These are phyloP conservation scores for Pythium phragmitis DNA, from an alignment of 352 stramenopile genomes.

Conservation along the genomic window DNA sequence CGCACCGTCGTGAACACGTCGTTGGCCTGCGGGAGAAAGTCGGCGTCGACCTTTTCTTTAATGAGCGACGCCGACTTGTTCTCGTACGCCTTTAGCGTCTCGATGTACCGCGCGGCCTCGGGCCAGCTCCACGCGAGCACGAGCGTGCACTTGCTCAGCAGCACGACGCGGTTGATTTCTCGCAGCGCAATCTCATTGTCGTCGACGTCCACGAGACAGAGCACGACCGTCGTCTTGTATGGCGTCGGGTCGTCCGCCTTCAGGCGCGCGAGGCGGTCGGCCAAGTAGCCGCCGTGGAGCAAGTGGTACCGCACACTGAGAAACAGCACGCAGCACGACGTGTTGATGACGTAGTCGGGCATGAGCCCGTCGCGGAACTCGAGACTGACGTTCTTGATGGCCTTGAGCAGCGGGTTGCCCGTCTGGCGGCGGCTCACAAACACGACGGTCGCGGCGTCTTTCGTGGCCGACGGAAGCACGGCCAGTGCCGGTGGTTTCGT, in stretches of 20 bases:
- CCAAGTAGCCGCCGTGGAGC: constrained; percentile 89
- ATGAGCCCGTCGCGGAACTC: constrained; percentile 90
- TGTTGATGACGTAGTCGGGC: constrained; percentile 95
- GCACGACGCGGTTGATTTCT: constrained; percentile 92
- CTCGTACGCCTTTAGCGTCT: constrained; percentile 96
- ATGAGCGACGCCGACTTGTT: constrained; percentile 94
- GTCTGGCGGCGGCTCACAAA: constrained; percentile 86
- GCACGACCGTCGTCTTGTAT: constrained; percentile 89
- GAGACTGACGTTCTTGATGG: constrained; percentile 92
- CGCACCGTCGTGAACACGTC: constrained; percentile 90
- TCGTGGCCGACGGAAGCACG: constrained; percentile 16
- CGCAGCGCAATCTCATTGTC: constrained; percentile 92
- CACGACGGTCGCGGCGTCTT: constrained; percentile 58
- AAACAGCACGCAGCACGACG: constrained; percentile 89
- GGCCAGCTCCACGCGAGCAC: constrained; percentile 93
- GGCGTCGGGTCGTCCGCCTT: constrained; percentile 65
- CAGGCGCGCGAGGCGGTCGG: constrained; percentile 90
- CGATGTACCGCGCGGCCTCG: constrained; percentile 95
- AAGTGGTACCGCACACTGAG: constrained; percentile 89
- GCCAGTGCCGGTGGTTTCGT: constrained; percentile 24
- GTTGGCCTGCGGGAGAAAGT: constrained; percentile 89
- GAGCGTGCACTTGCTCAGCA: constrained; percentile 92
- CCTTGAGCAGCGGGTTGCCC: constrained; percentile 92
- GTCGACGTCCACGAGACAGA: constrained; percentile 95
- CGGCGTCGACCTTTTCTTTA: constrained; percentile 91